A percentile compares a stretch with the other conserved stretches of the same genome.
Evolutionary conservation across 345 rosid species (phyloP).

Genomic region (Psidium friedrichsthalianum): DNA sequence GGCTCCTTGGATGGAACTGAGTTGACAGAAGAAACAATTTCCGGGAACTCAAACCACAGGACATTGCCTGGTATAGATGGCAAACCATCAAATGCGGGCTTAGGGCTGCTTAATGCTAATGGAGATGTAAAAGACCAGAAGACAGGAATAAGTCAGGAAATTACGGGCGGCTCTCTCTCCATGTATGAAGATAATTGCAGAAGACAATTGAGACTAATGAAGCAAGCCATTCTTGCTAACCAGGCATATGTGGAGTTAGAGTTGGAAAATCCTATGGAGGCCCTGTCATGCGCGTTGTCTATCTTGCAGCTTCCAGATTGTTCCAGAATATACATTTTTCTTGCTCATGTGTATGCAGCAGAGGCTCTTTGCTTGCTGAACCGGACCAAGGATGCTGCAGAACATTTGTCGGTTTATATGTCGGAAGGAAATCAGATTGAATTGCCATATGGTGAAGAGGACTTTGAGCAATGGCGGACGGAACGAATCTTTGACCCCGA

Average conservation of each 20-base stretch:
- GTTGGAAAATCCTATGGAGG: constrained; percentile 72
- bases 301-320: constrained; percentile 62
- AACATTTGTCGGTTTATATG: constrained; percentile 57
- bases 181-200: constrained; percentile 31
- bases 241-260: constrained; percentile 83
- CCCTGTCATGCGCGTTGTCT: constrained; percentile 55
- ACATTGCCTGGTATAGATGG: constrained; percentile 21
- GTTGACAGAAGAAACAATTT: constrained; percentile 20
- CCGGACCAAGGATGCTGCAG: constrained; percentile 71
- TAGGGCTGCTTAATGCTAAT: constrained; percentile 43
- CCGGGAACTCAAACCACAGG: constrained; percentile 28
- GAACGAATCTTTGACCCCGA: constrained; percentile 48
- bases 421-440: constrained; percentile 47
- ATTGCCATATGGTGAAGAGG: constrained; percentile 63
- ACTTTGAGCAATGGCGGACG: constrained; percentile 47
- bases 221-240: constrained; percentile 72
- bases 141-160: constrained; percentile 59
- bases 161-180: constrained; percentile 33
- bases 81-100: constrained; percentile 27
- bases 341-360: constrained; percentile 79
- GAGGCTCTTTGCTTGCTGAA: constrained; percentile 91
- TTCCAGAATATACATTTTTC: constrained; percentile 60
- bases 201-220: constrained; percentile 49
- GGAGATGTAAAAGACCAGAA: constrained; percentile 72
- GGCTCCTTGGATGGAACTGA: constrained; percentile 38